Base-by-base conservation (phyloP, 768 basidiomycete species). In the Tulasnella sp. region DNA sequence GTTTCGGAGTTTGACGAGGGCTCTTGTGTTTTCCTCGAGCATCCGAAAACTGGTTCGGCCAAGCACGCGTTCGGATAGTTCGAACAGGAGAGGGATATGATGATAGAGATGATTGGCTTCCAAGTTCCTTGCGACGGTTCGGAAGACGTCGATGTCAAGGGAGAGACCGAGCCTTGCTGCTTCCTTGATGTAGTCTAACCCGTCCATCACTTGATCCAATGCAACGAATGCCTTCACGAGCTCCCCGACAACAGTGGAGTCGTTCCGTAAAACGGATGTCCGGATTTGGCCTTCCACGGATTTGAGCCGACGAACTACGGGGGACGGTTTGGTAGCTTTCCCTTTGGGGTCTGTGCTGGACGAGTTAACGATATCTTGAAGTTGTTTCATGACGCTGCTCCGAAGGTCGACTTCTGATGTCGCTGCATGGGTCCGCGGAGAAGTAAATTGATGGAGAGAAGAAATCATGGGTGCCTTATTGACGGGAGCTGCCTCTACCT, bases 1-100 rank as follows among this genome's bases (percentile, higher is more conserved):
- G 55, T 75, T 48, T 18, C 51, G 5, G 9, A 75, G 51, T 32
- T 61, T 48, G 74, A 75, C 29, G 3, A 51, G 39, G 11, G 74
- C 74, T 13, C n/a, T 51, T 16, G 74, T 57, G 20, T 61, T 26
- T 16, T 42, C 74, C 37, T 75, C 74, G 48, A 75, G 74, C 37
- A 75, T 42, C 23, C 55, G 74, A n/a, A 57, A 57, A 57, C 44
- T 75, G 20, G 29, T 57, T 32, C 32, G 55, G 32, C 74, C 74
- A 10, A 75, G 6, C 6, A 26, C 44, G 4, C 13, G 42, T 23
- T 55, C 35, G 32, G 74, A 48, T 23, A 75, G 74, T 32, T 75
- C 16, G n/a, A 32, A 40, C 6, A 75, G 74, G 26, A 32, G 23
- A 35, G 74, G 74, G 42, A 75, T 37, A 16, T 26, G 39, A 9